Evolutionary conservation across 345 rosid species (phyloP), one percentile per base, ranked within the genome.

Genomic region (Eucalyptus grandis): DNA sequence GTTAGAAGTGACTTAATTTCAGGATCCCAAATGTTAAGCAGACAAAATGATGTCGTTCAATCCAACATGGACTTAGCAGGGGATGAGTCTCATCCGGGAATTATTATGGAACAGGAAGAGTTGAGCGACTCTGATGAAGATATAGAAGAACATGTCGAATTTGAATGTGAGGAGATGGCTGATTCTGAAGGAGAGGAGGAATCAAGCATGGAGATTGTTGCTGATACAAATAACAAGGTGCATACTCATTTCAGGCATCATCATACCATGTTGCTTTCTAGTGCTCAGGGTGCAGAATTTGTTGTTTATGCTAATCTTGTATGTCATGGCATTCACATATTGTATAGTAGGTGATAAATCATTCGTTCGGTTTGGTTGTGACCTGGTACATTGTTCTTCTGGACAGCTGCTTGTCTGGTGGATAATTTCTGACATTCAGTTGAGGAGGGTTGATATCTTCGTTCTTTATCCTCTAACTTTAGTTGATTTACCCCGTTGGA

Each of bases 71-170:
- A 94, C 34, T 93, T 93, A 89, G 86, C 90, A 60, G 92, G 89
- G 86, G 96, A 96, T 87, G 94, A 91, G 69, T 94, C 99, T 90
- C 94, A 94, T 91, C 95, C 93, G 9, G 99, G 91, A 88, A 97
- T 98, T 92, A 96, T 98, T 91, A 98, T 98, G 99, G 99, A 98
- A 91, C 98, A 96, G 90, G 99, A 98, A 93, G 99, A 98, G 93
- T 93, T 98, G 91, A 98, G 99, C 87, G 99, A 97, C 91, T 97
- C 99, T 60, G 99, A 96, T 44, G 99, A 98, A 91, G 99, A 96
- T 43, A 89, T 91, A 80, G 99, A 96, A 93, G 99, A 98, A 91
- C 91, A 97, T 92, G 98, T 98, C 21, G 99, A 97, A 93, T 98
- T 98, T 93, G 99, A 98, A 92, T 93, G 99, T 54, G 99, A 98